Base-by-base conservation (phyloP, 495 filamentous ascomycete species). In the Lineolata rhizophorae region DNA sequence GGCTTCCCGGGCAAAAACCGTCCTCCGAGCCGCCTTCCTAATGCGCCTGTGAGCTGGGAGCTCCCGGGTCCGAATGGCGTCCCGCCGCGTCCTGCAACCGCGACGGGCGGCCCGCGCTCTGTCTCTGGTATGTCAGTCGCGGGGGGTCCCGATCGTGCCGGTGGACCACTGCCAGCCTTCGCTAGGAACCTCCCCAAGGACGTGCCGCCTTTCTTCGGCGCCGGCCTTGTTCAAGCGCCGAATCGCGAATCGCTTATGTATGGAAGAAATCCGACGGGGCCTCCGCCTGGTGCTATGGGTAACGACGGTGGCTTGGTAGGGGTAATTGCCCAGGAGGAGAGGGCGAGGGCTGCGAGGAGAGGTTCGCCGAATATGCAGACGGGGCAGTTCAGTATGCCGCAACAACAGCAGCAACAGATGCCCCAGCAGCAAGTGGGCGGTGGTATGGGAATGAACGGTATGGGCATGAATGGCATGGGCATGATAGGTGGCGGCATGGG, bases 291-390 rank as follows among this genome's bases (percentile, higher is more conserved):
- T n/a, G n/a, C n/a, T n/a, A n/a, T n/a, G n/a, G n/a, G n/a, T n/a
- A n/a, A n/a, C n/a, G n/a, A n/a, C n/a, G n/a, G n/a, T n/a, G n/a
- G n/a, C n/a, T n/a, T 93, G 18, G 70, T 94, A 13, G 81, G 80
- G n/a, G 78, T 94, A 18, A 95, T 95, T 51, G 77, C 80, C 12
- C 58, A 56, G 32, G 82, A 92, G 49, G 82, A 92, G 49, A 64
- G 79, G 15, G 70, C 70, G 9, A 62, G 72, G 31, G 79, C 79
- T 12, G 61, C 79, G 56, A 60, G 81, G 40, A 56, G 82, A 43
- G 81, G 79, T 19, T 85, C 78, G 43, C 80, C 80, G 0, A 80
- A 32, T 9, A 24, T 20, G 19, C n/a, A 32, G n/a, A 20, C 11
- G 18, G 5, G 10, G n/a, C 18, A 32, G 8, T 8, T 30, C 8